phyloP scores from a whole-genome alignment of 192 early-diverging fungal species.

The Coemansia sp. region DNA sequence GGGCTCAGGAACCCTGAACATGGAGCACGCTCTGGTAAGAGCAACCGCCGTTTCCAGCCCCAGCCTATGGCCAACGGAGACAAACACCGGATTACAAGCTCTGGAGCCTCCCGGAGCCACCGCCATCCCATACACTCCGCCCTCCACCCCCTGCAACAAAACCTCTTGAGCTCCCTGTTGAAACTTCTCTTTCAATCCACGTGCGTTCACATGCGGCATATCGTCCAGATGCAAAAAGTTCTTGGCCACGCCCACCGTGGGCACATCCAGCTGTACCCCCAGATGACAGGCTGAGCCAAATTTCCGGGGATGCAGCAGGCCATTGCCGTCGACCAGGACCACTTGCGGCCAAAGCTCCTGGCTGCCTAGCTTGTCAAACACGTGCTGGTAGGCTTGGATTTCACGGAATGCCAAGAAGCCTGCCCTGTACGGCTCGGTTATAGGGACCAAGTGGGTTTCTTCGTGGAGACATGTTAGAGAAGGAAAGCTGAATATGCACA shows the following conservation, averaged over 20 bases:
- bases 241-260: slow-evolving; percentile 86
- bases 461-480: slow-evolving; percentile 65
- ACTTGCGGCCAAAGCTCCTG: slow-evolving; percentile 70
- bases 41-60: slow-evolving; percentile 66
- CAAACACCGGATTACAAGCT: slow-evolving; percentile 81
- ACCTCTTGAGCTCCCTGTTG: slow-evolving; percentile 41
- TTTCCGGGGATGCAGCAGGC: slow-evolving; percentile 77
- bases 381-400: slow-evolving; percentile 57
- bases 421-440: slow-evolving; percentile 79
- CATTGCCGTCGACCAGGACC: slow-evolving; percentile 86
- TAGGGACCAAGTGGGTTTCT: slow-evolving; percentile 55
- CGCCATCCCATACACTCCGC: slow-evolving; percentile 57
- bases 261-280: slow-evolving; percentile 68
- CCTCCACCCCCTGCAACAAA: slow-evolving; percentile 47
- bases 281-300: slow-evolving; percentile 88
- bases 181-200: slow-evolving; percentile 55
- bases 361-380: slow-evolving; percentile 59
- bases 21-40: slow-evolving; percentile 62
- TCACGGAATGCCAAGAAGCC: slow-evolving; percentile 94
- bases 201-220: slow-evolving; percentile 45
- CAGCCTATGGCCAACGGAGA: slow-evolving; percentile 79
- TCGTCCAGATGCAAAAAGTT: slow-evolving; percentile 78
- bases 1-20: slow-evolving; percentile 81
- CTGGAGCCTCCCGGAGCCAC: slow-evolving; percentile 38
- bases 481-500: slow-evolving; percentile 72